Conservation (phyloP, 768 basidiomycete genomes). For the Auricularia heimuer region DNA sequence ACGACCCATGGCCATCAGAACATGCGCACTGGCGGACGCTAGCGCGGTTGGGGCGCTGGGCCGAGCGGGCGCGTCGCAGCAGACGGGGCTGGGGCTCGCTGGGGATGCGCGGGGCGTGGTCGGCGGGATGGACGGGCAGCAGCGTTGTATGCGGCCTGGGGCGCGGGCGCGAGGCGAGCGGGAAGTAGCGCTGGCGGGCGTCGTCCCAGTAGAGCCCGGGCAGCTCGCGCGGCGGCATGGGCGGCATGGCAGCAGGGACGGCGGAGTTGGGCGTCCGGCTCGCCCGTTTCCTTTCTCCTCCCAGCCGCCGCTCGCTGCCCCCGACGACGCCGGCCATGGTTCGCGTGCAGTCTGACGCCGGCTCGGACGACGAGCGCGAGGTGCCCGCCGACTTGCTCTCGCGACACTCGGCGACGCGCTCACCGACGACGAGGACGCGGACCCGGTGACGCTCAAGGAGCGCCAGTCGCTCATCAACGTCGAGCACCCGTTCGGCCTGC, state of each 20-base stretch:
- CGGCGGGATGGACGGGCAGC: not conserved
- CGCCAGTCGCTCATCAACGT: conserved; percentile 98
- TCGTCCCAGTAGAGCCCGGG: conserved; percentile 52
- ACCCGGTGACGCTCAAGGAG: conserved; percentile 87
- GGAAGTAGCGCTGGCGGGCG: conserved; percentile 45
- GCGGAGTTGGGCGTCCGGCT: not conserved
- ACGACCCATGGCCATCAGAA: not conserved
- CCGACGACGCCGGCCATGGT: not conserved
- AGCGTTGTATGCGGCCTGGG: not conserved
- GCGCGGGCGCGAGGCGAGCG: conserved; percentile 28
- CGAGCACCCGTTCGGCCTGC: conserved; percentile 96
- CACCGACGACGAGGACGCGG: conserved; percentile 40
- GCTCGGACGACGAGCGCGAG: conserved; percentile 3
- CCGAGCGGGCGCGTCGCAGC: not conserved
- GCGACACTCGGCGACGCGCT: not conserved
- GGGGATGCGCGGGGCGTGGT: not conserved
- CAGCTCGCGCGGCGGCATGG: conserved; percentile 28
- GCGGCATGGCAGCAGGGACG: not conserved
- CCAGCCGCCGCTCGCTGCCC: not conserved
- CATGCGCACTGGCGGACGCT: not conserved
- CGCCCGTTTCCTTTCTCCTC: not conserved
- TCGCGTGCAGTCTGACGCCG: not conserved
- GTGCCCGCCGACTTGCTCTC: not conserved
- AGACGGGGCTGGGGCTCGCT: not conserved
- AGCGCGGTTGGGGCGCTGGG: not conserved